phyloP scores from a whole-genome alignment of 768 basidiomycete species.

The Agaricus bisporus region DNA sequence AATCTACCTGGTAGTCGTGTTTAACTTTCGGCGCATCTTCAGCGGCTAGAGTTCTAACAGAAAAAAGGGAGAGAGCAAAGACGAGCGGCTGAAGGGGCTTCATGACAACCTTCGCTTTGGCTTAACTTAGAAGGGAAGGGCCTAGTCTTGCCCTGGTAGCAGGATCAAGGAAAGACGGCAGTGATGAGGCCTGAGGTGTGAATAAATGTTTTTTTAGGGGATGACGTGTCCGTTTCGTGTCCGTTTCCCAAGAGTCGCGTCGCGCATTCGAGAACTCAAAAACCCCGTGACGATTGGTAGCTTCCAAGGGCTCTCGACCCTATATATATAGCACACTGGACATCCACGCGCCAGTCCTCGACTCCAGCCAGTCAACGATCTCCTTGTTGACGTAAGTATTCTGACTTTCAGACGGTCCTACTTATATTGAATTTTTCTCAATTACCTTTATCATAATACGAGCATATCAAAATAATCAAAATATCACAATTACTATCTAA shows the following conservation, averaged over 20 bases:
- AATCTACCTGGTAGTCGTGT: constrained; percentile 64
- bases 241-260: constrained; percentile 18
- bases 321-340: too few relatives aligned
- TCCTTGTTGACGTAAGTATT: too few relatives aligned
- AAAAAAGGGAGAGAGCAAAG: constrained; percentile 36
- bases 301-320: neutral
- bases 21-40: constrained; percentile 47
- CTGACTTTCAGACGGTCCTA: too few relatives aligned
- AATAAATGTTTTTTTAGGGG: constrained; percentile 6
- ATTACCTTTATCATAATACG: too few relatives aligned
- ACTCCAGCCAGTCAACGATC: too few relatives aligned
- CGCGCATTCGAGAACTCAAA: constrained; percentile 3
- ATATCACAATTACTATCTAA: too few relatives aligned
- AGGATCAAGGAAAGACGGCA: neutral
- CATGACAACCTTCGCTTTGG: constrained; percentile 34
- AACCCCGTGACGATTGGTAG: constrained; percentile 2
- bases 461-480: too few relatives aligned
- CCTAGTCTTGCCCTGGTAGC: neutral
- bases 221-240: constrained; percentile 51
- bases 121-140: neutral
- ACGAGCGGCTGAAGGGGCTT: constrained; percentile 50
- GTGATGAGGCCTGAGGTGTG: too few relatives aligned
- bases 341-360: too few relatives aligned
- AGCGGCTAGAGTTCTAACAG: constrained; percentile 43
- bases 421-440: too few relatives aligned